These are phyloP conservation scores for Pseudocercospora musae DNA, from an alignment of 2,329 filamentous ascomycete species.

Conservation along the genomic window DNA sequence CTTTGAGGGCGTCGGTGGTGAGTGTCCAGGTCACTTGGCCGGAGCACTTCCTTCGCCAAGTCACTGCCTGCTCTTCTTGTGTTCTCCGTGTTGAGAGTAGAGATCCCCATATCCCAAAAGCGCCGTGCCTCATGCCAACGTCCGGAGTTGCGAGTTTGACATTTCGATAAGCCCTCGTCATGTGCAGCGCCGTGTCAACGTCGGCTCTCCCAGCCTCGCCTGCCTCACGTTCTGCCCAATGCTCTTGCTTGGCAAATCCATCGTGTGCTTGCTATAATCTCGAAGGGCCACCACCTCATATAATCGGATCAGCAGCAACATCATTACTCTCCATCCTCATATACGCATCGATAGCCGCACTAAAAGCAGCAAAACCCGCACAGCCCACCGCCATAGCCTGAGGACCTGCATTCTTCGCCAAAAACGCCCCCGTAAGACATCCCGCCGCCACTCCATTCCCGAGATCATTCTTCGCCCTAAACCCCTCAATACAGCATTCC, in stretches of 20 bases:
- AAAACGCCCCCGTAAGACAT: slow-evolving; percentile 83
- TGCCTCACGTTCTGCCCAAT: neutral
- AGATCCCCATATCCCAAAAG: neutral
- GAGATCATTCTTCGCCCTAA: slow-evolving; percentile 90
- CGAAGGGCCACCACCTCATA: slow-evolving; percentile 23
- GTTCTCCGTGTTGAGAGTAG: neutral
- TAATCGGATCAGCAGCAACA: slow-evolving; percentile 36
- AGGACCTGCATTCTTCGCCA: slow-evolving; percentile 83
- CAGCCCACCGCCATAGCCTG: slow-evolving; percentile 86
- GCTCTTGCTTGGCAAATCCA: neutral
- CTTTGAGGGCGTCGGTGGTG: neutral
- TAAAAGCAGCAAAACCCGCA: slow-evolving; percentile 90
- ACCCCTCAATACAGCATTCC: slow-evolving; percentile 92
- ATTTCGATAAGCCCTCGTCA: neutral
- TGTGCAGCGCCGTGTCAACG: neutral
- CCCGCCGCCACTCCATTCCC: slow-evolving; percentile 83
- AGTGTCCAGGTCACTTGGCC: neutral
- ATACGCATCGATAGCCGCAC: slow-evolving; percentile 85
- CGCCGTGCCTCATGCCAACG: neutral
- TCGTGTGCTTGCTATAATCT: neutral
- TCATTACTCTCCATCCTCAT: slow-evolving; percentile 66
- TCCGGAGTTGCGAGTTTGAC: neutral
- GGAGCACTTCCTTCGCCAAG: neutral
- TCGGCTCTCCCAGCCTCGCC: neutral
- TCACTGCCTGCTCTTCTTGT: neutral